Evolutionary conservation across 1,139 yeast genomes (phyloP).

Genomic region (Yamadazyma oceani): DNA sequence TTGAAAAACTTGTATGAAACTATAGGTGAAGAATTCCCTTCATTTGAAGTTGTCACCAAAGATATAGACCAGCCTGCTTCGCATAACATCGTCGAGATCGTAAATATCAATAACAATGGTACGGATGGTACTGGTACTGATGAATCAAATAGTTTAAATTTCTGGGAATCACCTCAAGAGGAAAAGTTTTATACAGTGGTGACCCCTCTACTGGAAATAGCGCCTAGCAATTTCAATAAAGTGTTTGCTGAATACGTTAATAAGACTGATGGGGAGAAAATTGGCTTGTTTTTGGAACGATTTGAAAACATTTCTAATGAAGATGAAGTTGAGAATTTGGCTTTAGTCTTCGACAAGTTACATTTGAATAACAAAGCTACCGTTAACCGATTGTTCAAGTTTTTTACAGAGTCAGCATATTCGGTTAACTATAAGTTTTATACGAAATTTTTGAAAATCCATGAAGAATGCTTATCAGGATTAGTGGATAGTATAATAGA

Average conservation of each 20-base stretch:
- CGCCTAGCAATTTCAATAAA: not conserved
- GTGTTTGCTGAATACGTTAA: slow-evolving; percentile 6
- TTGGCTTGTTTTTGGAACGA: slow-evolving; percentile 43
- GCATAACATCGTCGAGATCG: slow-evolving; percentile 23
- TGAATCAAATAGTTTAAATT: slow-evolving; percentile 7
- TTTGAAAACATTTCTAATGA: slow-evolving; percentile 47
- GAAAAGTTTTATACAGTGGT: slow-evolving; percentile 56
- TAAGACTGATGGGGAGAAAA: slow-evolving; percentile 40
- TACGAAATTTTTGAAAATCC: slow-evolving; percentile 68
- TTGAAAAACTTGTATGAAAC: slow-evolving; percentile 47
- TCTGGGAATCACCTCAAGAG: slow-evolving; percentile 72
- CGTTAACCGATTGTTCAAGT: slow-evolving; percentile 56
- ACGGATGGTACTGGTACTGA: slow-evolving; percentile 17
- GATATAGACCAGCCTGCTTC: slow-evolving; percentile 19
- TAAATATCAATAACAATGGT: slow-evolving; percentile 32
- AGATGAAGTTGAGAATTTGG: slow-evolving; percentile 57
- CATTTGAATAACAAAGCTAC: slow-evolving; percentile 74
- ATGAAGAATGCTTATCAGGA: slow-evolving; percentile 48
- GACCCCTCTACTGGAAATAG: slow-evolving; percentile 19
- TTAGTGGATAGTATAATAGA: slow-evolving; percentile 57
- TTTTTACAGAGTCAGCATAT: slow-evolving; percentile 51
- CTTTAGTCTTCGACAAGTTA: slow-evolving; percentile 51
- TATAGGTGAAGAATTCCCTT: slow-evolving; percentile 34
- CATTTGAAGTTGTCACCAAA: slow-evolving; percentile 20
- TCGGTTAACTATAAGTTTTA: slow-evolving; percentile 48